Evolutionary conservation across 2,329 filamentous ascomycete genomes (phyloP).

Genomic region (Alternaria triticimaculans): DNA sequence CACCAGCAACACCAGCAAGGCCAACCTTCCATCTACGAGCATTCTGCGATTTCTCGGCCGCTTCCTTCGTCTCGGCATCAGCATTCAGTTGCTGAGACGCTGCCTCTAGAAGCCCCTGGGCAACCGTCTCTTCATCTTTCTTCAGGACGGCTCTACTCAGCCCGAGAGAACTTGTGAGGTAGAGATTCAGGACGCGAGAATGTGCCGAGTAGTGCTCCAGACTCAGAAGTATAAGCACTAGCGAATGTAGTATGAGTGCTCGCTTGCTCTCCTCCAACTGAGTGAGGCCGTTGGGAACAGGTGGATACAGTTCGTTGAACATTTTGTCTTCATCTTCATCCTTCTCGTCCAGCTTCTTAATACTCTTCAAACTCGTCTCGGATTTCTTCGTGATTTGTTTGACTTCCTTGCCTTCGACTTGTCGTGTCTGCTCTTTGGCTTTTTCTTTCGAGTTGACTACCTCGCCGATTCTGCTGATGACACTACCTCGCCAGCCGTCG

Average conservation of each 20-base stretch:
- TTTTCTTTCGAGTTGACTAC: conserved; percentile 56
- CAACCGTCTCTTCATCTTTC: conserved; percentile 76
- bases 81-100: conserved; percentile 74
- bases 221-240: conserved; percentile 75
- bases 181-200: conserved; percentile 73
- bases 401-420: conserved; percentile 30
- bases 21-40: conserved; percentile 80
- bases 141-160: conserved; percentile 69
- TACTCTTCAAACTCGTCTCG: conserved; percentile 32
- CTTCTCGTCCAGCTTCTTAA: conserved; percentile 33
- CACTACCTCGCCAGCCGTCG: conserved; percentile 77
- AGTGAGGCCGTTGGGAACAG: conserved; percentile 57
- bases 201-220: conserved; percentile 79
- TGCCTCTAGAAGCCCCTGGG: conserved; percentile 74
- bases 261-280: conserved; percentile 67
- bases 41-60: conserved; percentile 70
- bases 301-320: conserved; percentile 50
- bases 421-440: conserved; percentile 37
- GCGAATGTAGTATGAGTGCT: conserved; percentile 71
- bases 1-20: conserved; percentile 84
- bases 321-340: conserved; percentile 46
- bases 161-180: conserved; percentile 74
- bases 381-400: conserved; percentile 38
- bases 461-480: conserved; percentile 74
- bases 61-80: conserved; percentile 76